Conservation (phyloP, 1,284 basidiomycete genomes). For the Rhodotorula sp. region DNA sequence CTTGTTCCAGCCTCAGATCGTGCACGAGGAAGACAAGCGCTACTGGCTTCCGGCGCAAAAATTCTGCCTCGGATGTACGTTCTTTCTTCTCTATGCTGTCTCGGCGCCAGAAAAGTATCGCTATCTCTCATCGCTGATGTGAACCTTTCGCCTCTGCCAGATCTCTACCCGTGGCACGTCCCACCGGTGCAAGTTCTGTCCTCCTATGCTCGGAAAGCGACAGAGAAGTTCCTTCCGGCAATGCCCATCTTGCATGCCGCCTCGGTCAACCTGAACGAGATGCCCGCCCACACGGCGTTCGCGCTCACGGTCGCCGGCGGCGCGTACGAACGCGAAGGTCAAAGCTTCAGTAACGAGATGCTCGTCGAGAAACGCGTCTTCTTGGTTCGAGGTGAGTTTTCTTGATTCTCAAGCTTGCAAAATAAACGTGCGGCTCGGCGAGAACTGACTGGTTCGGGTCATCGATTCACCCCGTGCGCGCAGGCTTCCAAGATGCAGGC, state of each 20-base stretch:
- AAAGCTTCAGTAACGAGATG: slow-evolving; percentile 38
- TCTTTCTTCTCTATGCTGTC: no score
- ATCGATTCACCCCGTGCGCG: not conserved
- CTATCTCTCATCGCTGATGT: not conserved
- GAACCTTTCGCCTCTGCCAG: not conserved
- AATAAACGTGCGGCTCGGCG: no score
- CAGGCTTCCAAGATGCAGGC: slow-evolving; percentile 26
- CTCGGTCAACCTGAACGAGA: slow-evolving; percentile 17
- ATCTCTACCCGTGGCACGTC: slow-evolving; percentile 31
- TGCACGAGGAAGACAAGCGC: slow-evolving; percentile 14
- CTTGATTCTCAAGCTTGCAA: not conserved
- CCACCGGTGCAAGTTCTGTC: slow-evolving; percentile 32
- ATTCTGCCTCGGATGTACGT: slow-evolving; percentile 19
- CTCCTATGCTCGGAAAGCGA: slow-evolving; percentile 25
- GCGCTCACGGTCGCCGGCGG: slow-evolving; percentile 35
- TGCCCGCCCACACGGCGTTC: slow-evolving; percentile 32
- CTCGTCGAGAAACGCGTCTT: slow-evolving; percentile 40
- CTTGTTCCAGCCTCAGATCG: slow-evolving; percentile 8
- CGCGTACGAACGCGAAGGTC: slow-evolving; percentile 31
- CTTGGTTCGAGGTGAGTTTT: slow-evolving; percentile 27
- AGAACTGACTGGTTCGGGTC: not conserved
- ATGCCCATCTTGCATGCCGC: slow-evolving; percentile 35
- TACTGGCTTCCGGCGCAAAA: slow-evolving; percentile 23
- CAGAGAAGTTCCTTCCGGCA: slow-evolving; percentile 23
- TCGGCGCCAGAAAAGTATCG: no score